Evolutionary conservation across 345 rosid genomes (phyloP), one percentile per base, ranked within the genome.

Genomic region (Syzygium jambos): DNA sequence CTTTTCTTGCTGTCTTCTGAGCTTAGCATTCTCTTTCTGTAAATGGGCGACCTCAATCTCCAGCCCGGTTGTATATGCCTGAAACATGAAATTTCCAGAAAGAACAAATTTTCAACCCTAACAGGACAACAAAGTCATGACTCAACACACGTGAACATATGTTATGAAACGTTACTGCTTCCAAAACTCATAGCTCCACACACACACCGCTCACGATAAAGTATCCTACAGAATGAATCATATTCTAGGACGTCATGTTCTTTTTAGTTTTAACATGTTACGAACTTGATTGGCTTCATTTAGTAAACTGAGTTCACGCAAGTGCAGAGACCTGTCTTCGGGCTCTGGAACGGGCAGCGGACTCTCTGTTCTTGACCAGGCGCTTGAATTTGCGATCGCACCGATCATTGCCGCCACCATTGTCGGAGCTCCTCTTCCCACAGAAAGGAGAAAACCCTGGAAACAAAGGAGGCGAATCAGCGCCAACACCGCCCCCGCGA

Each of bases 311-410:
- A 19, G 15, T 38, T 73, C 49, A 73, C 82, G 43, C 82, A 73
- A 38, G 38, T 30, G 57, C 29, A 84, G 85, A 63, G 86, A 91
- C 96, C 94, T 93, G 96, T 88, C 91, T 94, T 85, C 94, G 90
- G n/a, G 94, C 94, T 52, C 96, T 89, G 88, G 94, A 94, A 77
- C 95, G 92, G 55, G 93, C 94, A 11, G 96, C 94, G 29, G 96
- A 93, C 86, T 94, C 96, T 87, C 96, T 89, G 88, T 93, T 94
- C 91, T 93, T 94, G 85, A 94, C 93, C 94, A 86, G 87, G 61
- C 96, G 92, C 87, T 92, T 92, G n/a, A 88, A 88, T 29, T 92
- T 86, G 86, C 89, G 91, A 34, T 92, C 93, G 46, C 56, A 68
- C 41, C 87, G 85, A 38, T 59, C 87, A 9, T 59, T 51, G 34